Conservation (phyloP, 257 asterid species). For the Verbascum thapsus region DNA sequence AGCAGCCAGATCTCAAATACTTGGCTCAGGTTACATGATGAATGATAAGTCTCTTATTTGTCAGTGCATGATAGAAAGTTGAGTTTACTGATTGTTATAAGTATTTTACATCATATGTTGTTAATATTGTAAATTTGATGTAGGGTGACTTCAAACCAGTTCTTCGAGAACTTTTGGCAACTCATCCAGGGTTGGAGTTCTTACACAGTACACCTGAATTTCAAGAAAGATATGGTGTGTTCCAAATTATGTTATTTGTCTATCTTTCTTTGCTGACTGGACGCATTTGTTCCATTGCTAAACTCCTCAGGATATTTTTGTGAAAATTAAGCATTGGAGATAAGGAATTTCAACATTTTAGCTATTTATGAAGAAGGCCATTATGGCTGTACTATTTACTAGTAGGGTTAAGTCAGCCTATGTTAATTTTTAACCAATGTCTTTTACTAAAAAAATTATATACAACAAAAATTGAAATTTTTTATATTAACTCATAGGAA, state of each 20-base stretch:
- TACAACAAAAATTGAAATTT: background rate
- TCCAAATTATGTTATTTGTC: slow-evolving; percentile 24
- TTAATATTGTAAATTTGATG: background rate
- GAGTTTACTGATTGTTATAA: background rate
- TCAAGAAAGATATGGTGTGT: slow-evolving; percentile 56
- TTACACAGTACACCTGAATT: slow-evolving; percentile 56
- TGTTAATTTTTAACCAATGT: slow-evolving; percentile 1
- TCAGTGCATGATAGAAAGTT: slow-evolving; percentile 3
- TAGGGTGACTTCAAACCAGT: slow-evolving; percentile 58
- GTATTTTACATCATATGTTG: background rate
- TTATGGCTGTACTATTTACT: background rate
- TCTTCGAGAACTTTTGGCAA: slow-evolving; percentile 54
- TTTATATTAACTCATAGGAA: background rate
- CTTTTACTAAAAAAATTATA: background rate
- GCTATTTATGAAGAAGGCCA: slow-evolving; percentile 17
- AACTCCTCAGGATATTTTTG: slow-evolving; percentile 13
- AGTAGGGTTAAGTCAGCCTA: background rate
- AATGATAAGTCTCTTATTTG: slow-evolving; percentile 4
- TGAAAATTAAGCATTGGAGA: slow-evolving; percentile 4
- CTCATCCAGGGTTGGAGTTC: slow-evolving; percentile 56
- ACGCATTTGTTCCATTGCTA: too few species aligned
- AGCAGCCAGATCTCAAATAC: slow-evolving; percentile 64
- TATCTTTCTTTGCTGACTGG: background rate
- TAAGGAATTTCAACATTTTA: background rate
- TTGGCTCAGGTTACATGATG: slow-evolving; percentile 58